Evolutionary conservation across 2,329 filamentous ascomycete species (phyloP).

Genomic region (Clarireedia monteithiana): DNA sequence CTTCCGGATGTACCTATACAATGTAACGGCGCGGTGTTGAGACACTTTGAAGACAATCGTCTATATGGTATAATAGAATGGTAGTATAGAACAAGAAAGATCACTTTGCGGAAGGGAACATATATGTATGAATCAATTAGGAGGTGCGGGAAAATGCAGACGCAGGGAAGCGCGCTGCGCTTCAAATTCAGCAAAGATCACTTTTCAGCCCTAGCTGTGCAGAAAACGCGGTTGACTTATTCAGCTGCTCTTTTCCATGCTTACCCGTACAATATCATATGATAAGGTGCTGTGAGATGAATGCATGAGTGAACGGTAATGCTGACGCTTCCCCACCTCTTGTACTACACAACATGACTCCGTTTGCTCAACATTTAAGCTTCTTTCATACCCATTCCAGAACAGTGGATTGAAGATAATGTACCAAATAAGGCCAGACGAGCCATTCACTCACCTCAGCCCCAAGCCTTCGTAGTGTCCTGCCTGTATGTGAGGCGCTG

Average conservation of each 20-base stretch:
- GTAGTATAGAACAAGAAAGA: no score
- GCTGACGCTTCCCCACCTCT: not conserved
- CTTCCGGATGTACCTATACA: not conserved
- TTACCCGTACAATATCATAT: not conserved
- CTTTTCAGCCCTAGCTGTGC: conserved; percentile 7
- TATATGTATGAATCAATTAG: not conserved
- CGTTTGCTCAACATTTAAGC: conserved; percentile 1
- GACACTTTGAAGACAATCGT: no score
- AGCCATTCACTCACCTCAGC: conserved; percentile 4
- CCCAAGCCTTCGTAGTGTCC: not conserved
- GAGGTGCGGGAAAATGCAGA: not conserved
- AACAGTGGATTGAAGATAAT: not conserved
- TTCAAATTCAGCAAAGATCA: not conserved
- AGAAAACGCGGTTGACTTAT: not conserved
- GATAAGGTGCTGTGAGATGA: not conserved
- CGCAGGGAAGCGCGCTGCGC: conserved; percentile 8
- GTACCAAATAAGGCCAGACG: conserved; percentile 4
- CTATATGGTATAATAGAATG: no score
- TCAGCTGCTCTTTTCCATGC: conserved; percentile 5
- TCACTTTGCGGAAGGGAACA: no score
- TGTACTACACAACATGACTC: not conserved
- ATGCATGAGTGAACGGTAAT: not conserved
- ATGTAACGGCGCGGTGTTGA: no score
- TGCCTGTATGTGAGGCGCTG: not conserved
- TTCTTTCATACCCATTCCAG: conserved; percentile 2